Conservation (phyloP, 345 rosid genomes). For the Eutrema japonicum region DNA sequence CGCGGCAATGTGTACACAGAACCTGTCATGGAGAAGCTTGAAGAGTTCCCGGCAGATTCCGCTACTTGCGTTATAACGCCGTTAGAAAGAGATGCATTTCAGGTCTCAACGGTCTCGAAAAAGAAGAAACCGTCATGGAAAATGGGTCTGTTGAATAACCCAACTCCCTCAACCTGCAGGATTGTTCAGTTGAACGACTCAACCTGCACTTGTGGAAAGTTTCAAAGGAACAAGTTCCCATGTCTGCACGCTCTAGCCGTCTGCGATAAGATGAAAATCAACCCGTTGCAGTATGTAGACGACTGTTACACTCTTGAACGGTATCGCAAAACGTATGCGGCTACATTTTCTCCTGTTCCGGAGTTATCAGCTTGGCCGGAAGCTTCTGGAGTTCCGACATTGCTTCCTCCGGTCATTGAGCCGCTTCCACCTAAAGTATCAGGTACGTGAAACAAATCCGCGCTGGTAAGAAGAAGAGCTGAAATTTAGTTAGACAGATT, state of each 20-base stretch:
- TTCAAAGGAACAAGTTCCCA: conserved; percentile 3
- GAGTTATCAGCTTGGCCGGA: conserved; percentile 25
- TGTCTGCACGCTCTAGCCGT: conserved; percentile 5
- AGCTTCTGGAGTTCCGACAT: conserved; percentile 27
- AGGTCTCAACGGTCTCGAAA: background rate
- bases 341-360: background rate
- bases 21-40: background rate
- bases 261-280: background rate
- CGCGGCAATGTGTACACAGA: background rate
- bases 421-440: background rate
- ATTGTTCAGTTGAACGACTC: background rate
- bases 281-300: conserved; percentile 23
- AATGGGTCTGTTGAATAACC: too few relatives aligned
- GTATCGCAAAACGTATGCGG: conserved; percentile 3
- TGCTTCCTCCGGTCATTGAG: conserved; percentile 28
- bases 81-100: background rate
- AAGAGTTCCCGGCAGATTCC: background rate
- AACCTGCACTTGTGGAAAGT: conserved; percentile 16
- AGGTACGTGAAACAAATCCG: too few relatives aligned
- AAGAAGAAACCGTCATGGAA: too few relatives aligned
- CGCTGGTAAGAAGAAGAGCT: too few relatives aligned
- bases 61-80: background rate
- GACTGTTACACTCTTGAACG: conserved; percentile 16
- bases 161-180: too few relatives aligned
- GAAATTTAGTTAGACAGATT: too few relatives aligned